A percentile compares a stretch with the other conserved stretches of the same genome.
phyloP scores from a whole-genome alignment of 768 basidiomycete species.

The Mycena floridula region DNA sequence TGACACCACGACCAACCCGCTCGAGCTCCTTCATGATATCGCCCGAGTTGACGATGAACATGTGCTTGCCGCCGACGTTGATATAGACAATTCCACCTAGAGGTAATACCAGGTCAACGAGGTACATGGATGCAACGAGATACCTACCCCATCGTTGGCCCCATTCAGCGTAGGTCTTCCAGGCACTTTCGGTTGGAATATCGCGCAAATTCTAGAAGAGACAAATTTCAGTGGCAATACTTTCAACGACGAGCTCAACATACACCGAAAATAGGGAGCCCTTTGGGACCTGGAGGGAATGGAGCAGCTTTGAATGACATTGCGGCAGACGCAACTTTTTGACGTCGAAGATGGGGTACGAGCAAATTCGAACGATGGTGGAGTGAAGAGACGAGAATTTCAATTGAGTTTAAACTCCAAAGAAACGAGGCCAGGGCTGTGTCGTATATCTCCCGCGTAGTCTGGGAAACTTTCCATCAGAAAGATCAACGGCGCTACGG shows the following conservation, averaged over 20 bases:
- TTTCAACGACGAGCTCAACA: slow-evolving; percentile 6
- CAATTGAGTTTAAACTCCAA: neutral
- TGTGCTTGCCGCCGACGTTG: slow-evolving; percentile 29
- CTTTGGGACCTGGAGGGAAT: slow-evolving; percentile 35
- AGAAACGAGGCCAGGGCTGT: neutral
- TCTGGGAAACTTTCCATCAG: no score
- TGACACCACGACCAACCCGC: slow-evolving; percentile 22
- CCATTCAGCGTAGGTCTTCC: slow-evolving; percentile 46
- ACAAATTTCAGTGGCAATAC: neutral
- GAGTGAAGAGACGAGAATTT: neutral
- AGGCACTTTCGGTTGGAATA: slow-evolving; percentile 37
- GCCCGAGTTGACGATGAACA: slow-evolving; percentile 24
- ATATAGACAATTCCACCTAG: slow-evolving; percentile 14
- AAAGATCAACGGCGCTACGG: no score
- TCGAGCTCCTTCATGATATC: slow-evolving; percentile 30
- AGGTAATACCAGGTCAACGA: no score
- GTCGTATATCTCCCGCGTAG: no score
- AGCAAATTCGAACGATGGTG: neutral
- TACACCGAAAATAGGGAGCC: slow-evolving; percentile 36
- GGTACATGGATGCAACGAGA: neutral
- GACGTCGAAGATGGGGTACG: slow-evolving; percentile 2
- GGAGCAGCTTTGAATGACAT: slow-evolving; percentile 10
- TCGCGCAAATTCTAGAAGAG: slow-evolving; percentile 36
- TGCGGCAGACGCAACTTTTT: slow-evolving; percentile 15
- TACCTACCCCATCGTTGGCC: slow-evolving; percentile 44